Evolutionary conservation across 352 stramenopile genomes (phyloP), one percentile per base, ranked within the genome.

Genomic region (Thraustochytrium sp.): DNA sequence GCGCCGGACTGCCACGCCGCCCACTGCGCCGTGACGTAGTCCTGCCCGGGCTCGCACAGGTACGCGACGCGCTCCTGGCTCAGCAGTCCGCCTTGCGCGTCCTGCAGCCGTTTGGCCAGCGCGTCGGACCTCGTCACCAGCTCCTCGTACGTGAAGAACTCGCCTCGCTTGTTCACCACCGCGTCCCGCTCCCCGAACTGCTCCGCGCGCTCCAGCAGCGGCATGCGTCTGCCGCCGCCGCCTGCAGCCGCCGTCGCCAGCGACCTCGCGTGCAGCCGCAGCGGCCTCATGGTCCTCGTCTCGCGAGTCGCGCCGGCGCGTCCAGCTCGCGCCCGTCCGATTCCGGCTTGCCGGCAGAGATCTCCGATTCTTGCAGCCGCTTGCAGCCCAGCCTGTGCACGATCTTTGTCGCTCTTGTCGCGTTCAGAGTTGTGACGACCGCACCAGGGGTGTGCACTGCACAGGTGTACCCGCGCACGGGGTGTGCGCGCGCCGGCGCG

Each of bases 11-110:
- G 86, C 91, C 91, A 95, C 77, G 92, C 91, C 2, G 88, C 90
- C 90, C 90, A 95, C 65, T 93, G 89, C 34, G 91, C 90, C 11
- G 88, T 80, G 18, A 94, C 73, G 75, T 92, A 93, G 13, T 86
- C 82, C 18, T 37, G n/a, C 13, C 75, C 55, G 29, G 78, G 56
- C 11, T 77, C n/a, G 51, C 51, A 49, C 44, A 86, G 49, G 53
- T 85, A 73, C 2, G 29, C 76, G 1, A 86, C 78, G 55, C 75
- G 55, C 26, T 80, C 46, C 13, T 51, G 18, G 37, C 42, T 13
- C 48, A 80, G n/a, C 11, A 55, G 31, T 8, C 48, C 48, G 31
- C 53, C 53, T 23, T 49, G 48, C 18, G 31, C 44, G 0, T 46
- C 76, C 29, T 80, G 68, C 68, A 80, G 13, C 11, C 13, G 3